These are phyloP conservation scores for Brassica cretica DNA, from an alignment of 345 rosid species.

Conservation along the genomic window DNA sequence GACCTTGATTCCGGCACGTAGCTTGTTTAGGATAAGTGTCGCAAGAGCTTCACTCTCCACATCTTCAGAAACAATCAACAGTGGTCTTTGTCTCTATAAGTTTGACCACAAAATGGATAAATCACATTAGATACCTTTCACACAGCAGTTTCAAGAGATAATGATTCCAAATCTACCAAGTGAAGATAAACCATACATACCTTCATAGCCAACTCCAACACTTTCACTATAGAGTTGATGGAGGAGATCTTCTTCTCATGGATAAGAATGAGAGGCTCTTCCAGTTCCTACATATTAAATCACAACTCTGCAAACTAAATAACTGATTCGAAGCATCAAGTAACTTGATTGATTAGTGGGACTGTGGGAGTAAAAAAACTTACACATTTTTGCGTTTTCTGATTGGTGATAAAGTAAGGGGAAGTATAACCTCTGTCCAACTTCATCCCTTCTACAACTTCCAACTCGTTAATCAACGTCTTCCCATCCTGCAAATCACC, in stretches of 20 bases:
- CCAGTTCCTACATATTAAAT: constrained; percentile 64
- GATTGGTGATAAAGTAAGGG: constrained; percentile 86
- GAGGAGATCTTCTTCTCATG: constrained; percentile 94
- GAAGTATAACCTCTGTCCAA: constrained; percentile 93
- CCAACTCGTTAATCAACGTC: constrained; percentile 84
- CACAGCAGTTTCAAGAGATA: background rate
- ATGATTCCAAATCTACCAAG: background rate
- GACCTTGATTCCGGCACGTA: constrained; percentile 99
- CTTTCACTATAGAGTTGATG: constrained; percentile 82
- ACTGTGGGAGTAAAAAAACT: constrained; percentile 23
- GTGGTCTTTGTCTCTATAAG: constrained; percentile 76
- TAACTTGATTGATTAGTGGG: background rate
- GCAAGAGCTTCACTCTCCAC: constrained; percentile 95
- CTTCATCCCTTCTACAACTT: constrained; percentile 99
- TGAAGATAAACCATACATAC: constrained; percentile 36
- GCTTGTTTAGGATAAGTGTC: constrained; percentile 84
- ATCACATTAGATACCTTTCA: background rate
- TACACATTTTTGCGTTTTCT: constrained; percentile 94
- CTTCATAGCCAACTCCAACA: constrained; percentile 87
- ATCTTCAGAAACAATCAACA: constrained; percentile 87
- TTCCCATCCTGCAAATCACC: constrained; percentile 74
- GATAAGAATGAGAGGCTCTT: constrained; percentile 89
- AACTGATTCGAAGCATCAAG: background rate
- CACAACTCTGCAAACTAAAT: background rate
- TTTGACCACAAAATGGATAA: background rate